Percentiles rank a stretch among this genome's conserved stretches.
These are phyloP conservation scores for Fragaria iinumae DNA, from an alignment of 306 rosid species.

Conservation along the genomic window DNA sequence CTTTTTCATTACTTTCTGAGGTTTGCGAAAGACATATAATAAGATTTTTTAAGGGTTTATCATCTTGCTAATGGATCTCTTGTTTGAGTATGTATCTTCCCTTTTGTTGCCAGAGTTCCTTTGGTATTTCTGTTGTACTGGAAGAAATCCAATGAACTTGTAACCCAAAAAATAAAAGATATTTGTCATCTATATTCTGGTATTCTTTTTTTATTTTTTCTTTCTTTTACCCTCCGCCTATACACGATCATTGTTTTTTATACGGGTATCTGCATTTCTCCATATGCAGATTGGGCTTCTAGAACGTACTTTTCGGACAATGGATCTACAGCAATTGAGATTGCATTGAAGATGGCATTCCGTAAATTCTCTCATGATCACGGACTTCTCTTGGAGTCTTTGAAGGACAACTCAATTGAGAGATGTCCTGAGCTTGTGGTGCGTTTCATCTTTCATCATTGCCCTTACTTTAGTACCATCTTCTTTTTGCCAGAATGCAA, in stretches of 20 bases:
- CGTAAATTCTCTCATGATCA: slow-evolving; percentile 78
- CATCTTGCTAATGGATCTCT: slow-evolving; percentile 15
- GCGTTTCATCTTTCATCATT: slow-evolving; percentile 30
- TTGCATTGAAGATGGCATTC: slow-evolving; percentile 98
- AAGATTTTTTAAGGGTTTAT: slow-evolving; percentile 3
- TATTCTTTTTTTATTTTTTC: not conserved
- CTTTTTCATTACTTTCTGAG: not conserved
- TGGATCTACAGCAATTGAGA: slow-evolving; percentile 96
- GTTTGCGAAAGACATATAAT: not conserved
- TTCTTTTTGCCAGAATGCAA: not conserved
- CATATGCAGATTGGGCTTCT: slow-evolving; percentile 85
- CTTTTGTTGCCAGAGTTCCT: slow-evolving; percentile 4
- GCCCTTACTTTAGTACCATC: slow-evolving; percentile 17
- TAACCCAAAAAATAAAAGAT: slow-evolving; percentile 17
- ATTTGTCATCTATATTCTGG: slow-evolving; percentile 13
- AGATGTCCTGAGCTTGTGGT: slow-evolving; percentile 64
- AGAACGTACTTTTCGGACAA: slow-evolving; percentile 84
- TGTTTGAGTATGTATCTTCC: slow-evolving; percentile 9
- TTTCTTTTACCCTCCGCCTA: slow-evolving; percentile 15
- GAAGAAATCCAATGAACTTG: slow-evolving; percentile 11
- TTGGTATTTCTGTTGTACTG: slow-evolving; percentile 11
- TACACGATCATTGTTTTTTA: slow-evolving; percentile 12
- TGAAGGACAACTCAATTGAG: slow-evolving; percentile 38
- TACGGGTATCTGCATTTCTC: not conserved
- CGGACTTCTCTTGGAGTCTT: slow-evolving; percentile 47